These are phyloP conservation scores for Panicum hallii DNA, from an alignment of 202 grass and related monocot species.

Conservation along the genomic window DNA sequence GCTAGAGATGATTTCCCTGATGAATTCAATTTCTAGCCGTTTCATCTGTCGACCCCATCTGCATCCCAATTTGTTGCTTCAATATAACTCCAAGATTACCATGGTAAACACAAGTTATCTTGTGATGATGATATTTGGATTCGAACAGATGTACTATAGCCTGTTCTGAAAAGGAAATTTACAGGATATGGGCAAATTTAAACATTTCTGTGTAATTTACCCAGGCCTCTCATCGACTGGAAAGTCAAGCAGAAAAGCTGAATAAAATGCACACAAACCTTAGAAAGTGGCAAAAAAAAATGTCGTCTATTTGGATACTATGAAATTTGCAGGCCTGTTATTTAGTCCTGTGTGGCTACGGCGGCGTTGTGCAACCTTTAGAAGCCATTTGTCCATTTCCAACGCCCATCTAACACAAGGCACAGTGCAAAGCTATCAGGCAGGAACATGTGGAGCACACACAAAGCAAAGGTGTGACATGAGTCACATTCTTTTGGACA, in stretches of 20 bases:
- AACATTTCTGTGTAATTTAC: background rate
- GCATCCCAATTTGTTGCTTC: background rate
- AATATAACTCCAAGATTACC: background rate
- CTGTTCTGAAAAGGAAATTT: background rate
- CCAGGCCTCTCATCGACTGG: background rate
- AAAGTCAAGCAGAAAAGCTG: background rate
- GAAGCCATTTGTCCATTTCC: conserved; percentile 21
- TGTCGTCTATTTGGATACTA: background rate
- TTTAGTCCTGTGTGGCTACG: background rate
- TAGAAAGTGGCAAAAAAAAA: background rate
- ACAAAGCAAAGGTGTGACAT: background rate
- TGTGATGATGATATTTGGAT: background rate
- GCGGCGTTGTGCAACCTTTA: background rate
- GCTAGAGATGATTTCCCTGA: background rate
- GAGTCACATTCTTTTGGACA: conserved; percentile 2
- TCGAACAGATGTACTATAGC: background rate
- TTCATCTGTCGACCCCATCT: background rate
- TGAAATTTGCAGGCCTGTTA: background rate
- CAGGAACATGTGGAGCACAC: conserved; percentile 10
- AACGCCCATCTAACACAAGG: background rate
- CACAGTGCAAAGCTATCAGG: background rate
- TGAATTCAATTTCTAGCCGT: background rate
- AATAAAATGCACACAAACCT: background rate
- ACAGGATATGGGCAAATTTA: background rate
- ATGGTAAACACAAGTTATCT: no score